A percentile compares a stretch with the other conserved stretches of the same genome.
Evolutionary conservation across 768 basidiomycete genomes (phyloP).

Genomic region (Podaxis pistillaris): DNA sequence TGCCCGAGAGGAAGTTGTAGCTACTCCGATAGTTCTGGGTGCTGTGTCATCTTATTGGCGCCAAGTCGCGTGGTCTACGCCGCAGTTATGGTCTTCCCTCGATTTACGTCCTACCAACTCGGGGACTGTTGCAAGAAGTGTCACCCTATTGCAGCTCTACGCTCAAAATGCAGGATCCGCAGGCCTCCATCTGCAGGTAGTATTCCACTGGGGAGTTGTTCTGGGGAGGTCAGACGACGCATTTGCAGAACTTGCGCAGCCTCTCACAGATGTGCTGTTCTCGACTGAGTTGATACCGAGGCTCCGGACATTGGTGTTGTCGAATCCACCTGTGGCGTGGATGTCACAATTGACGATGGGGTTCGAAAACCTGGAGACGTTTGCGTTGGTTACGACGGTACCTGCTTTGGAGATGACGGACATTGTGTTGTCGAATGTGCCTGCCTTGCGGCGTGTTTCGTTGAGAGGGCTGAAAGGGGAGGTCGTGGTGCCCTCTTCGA

Average conservation of each 20-base stretch:
- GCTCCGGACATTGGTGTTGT: not conserved
- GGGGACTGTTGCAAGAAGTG: too few species aligned
- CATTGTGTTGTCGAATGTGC: not conserved
- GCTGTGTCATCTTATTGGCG: slow-evolving; percentile 3
- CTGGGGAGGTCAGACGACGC: not conserved
- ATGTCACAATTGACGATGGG: not conserved
- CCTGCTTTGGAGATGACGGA: not conserved
- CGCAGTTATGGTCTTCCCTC: not conserved
- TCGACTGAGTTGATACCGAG: too few species aligned
- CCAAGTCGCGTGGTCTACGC: slow-evolving; percentile 2
- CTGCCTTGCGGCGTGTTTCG: not conserved
- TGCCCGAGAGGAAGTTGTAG: not conserved
- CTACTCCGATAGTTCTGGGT: not conserved
- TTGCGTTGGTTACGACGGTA: not conserved
- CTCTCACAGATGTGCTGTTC: not conserved
- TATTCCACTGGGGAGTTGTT: not conserved
- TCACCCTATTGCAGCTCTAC: not conserved
- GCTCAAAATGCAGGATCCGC: not conserved
- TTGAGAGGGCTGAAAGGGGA: not conserved
- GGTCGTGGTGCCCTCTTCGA: not conserved
- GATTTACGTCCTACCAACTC: not conserved
- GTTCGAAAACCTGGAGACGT: not conserved
- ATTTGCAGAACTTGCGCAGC: not conserved
- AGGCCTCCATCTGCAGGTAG: not conserved
- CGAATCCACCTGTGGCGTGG: not conserved